Evolutionary conservation across 495 filamentous ascomycete genomes (phyloP), one percentile per base, ranked within the genome.

Genomic region (Parachaetomium inaequale): DNA sequence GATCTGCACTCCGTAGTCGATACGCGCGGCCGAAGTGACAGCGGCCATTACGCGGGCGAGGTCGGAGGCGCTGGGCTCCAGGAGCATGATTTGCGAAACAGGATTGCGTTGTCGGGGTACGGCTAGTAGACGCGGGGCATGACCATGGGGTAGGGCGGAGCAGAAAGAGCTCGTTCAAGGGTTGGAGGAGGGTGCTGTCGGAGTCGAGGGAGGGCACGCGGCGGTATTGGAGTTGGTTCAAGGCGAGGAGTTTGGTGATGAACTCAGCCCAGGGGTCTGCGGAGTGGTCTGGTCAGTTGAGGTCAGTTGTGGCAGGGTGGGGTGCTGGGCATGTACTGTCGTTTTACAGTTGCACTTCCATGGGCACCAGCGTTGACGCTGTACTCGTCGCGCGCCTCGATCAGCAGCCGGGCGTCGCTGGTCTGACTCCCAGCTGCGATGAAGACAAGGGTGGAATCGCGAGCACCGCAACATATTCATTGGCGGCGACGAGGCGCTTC

Each of bases 61-160:
- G 53, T 85, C 82, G 8, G 70, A 64, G 38, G 73, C 77, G 12
- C 83, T 85, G 0, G 89, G 88, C 49, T 86, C 73, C 38, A 92
- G 72, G 17, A 92, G 79, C 63, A 90, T 78, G 32, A 93, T 58
- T 15, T 87, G 82, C 7, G 84, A 87, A 81, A 83, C 12, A 92
- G 77, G 1, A 76, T 75, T 31, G 79, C 78, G 0, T 73, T 70
- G 0, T 82, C 73, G 0, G 85, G 80, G 17, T 83, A 74, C 5
- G 84, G 73, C 88, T 88, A 92, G 72, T 92, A 90, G 2, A 88
- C 87, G 19, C 87, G 81, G 6, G 87, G 82, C 79, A 91, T 88
- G 17, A 85, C 84, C 7, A 87, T 78, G 0, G 79, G 74, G 4
- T 79, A 73, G 2, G 77, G 68, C 0, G 88, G 89, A 89, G 77